Evolutionary conservation across 345 rosid species (phyloP).

Genomic region (Brassica juncea): DNA sequence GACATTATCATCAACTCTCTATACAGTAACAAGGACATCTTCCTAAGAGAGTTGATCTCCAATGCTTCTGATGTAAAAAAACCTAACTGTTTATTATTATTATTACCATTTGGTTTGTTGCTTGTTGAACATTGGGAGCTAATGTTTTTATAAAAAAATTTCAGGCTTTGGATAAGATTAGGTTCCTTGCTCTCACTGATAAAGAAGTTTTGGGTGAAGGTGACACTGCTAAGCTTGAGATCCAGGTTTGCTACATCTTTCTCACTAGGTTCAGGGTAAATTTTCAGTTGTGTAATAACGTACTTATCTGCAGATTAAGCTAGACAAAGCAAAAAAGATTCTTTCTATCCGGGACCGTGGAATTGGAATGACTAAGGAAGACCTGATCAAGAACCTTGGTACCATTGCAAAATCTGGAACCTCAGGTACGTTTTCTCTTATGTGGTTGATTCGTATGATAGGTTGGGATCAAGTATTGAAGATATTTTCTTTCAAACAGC

Average conservation of each 20-base stretch:
- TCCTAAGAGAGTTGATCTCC: slow-evolving; percentile 78
- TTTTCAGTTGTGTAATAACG: not conserved
- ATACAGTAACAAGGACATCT: slow-evolving; percentile 86
- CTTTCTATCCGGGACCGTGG: slow-evolving; percentile 88
- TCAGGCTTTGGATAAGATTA: slow-evolving; percentile 91
- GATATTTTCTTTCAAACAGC: slow-evolving; percentile 49
- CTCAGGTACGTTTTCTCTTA: slow-evolving; percentile 51
- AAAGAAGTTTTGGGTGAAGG: slow-evolving; percentile 95
- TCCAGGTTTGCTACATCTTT: slow-evolving; percentile 51
- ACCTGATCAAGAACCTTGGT: slow-evolving; percentile 93
- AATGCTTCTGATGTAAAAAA: slow-evolving; percentile 86
- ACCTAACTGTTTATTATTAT: not conserved
- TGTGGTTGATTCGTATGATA: not conserved
- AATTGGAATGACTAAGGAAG: slow-evolving; percentile 98
- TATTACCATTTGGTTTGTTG: not conserved
- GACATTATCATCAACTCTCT: slow-evolving; percentile 96
- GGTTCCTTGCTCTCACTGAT: slow-evolving; percentile 92
- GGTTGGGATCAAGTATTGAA: not conserved
- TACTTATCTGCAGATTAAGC: slow-evolving; percentile 64
- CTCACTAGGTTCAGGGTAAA: not conserved
- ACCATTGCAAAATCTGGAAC: slow-evolving; percentile 98
- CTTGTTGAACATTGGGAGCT: not conserved
- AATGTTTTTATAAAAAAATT: not conserved
- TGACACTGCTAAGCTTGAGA: slow-evolving; percentile 85
- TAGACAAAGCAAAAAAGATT: slow-evolving; percentile 86